These are phyloP conservation scores for Diaporthe amygdali DNA, from an alignment of 2,329 filamentous ascomycete genomes.

Conservation along the genomic window DNA sequence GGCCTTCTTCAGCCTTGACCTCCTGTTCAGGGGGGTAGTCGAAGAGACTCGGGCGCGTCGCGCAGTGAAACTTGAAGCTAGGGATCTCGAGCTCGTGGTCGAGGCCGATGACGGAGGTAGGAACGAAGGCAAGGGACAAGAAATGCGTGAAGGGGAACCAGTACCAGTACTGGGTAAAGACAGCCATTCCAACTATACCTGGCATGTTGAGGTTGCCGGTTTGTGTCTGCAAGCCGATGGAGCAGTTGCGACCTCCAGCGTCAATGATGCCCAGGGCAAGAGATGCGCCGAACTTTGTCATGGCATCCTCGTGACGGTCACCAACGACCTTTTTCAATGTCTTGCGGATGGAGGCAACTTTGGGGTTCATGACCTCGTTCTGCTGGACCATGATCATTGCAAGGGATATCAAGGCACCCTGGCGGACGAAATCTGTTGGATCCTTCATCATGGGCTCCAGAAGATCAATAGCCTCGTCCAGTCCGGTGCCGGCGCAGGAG, in stretches of 20 bases:
- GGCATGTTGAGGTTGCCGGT: conserved; percentile 99
- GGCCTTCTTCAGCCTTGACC: conserved; percentile 91
- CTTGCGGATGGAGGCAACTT: conserved; percentile 89
- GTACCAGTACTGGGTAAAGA: conserved; percentile 99
- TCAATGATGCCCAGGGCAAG: conserved; percentile 97
- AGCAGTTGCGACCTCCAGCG: conserved; percentile 96
- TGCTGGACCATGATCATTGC: conserved; percentile 99
- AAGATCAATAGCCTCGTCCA: conserved; percentile 95
- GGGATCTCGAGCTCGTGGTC: conserved; percentile 94
- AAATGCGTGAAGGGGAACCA: conserved; percentile 99
- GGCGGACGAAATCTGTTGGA: conserved; percentile 96
- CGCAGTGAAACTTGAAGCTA: conserved; percentile 93
- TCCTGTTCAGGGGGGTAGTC: conserved; percentile 98
- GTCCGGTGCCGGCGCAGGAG: conserved; percentile 92
- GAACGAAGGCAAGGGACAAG: conserved; percentile 93
- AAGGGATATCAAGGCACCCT: conserved; percentile 91
- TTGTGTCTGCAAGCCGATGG: conserved; percentile 95
- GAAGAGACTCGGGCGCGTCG: conserved; percentile 92
- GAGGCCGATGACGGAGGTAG: conserved; percentile 92
- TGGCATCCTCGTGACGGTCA: conserved; percentile 96
- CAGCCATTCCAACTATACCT: conserved; percentile 95
- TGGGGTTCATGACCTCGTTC: conserved; percentile 98
- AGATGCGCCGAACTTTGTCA: conserved; percentile 98
- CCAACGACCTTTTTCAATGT: conserved; percentile 91
- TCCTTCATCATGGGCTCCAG: conserved; percentile 99